phyloP scores from a whole-genome alignment of 2,329 filamentous ascomycete genomes.

The Penicillium glabrum region DNA sequence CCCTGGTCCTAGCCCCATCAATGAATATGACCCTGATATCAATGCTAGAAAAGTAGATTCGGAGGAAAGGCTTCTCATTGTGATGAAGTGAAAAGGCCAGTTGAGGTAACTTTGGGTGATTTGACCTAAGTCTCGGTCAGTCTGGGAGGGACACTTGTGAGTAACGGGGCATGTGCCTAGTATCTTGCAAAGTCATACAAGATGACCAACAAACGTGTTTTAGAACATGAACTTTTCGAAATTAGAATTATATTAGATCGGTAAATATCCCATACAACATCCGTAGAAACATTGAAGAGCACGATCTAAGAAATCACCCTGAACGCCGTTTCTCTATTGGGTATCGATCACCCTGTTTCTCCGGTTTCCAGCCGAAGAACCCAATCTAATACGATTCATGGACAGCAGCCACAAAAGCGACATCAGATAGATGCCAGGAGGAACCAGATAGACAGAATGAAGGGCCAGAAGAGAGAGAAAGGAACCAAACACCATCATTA shows the following conservation, averaged over 20 bases:
- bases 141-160: background rate
- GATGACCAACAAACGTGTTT: background rate
- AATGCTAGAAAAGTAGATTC: background rate
- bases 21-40: background rate
- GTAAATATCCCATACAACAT: slow-evolving; percentile 7
- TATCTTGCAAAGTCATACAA: background rate
- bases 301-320: slow-evolving; percentile 6
- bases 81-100: background rate
- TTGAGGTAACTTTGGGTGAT: background rate
- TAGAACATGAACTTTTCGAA: slow-evolving; percentile 4
- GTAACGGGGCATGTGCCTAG: background rate
- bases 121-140: too few species aligned
- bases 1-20: background rate
- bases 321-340: slow-evolving; percentile 10
- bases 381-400: background rate
- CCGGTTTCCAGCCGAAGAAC: background rate
- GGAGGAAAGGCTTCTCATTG: background rate
- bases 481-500: slow-evolving; percentile 10
- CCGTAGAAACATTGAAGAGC: background rate
- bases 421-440: background rate
- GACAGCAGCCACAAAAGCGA: slow-evolving; percentile 8
- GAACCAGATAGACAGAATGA: background rate
- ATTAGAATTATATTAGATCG: slow-evolving; percentile 19
- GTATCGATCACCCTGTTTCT: background rate
- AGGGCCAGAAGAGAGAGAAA: background rate